Evolutionary conservation across 225 moss, liverwort and hornwort genomes (phyloP).

Genomic region (Sphagnum contortum): DNA sequence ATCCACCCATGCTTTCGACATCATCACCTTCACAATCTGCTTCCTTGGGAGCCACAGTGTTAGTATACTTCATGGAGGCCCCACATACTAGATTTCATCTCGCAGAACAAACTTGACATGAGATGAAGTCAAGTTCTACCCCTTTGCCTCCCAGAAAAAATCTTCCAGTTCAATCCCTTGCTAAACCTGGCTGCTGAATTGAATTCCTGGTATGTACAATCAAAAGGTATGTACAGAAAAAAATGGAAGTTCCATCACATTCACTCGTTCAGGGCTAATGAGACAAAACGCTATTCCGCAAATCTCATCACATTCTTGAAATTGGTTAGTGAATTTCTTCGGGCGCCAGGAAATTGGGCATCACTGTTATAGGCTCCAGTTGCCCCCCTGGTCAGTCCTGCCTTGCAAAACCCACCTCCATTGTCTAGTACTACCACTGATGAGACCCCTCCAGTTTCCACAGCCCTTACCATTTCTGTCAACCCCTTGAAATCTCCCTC

Average conservation of each 20-base stretch:
- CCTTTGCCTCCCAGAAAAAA: slow-evolving; percentile 23
- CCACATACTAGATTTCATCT: slow-evolving; percentile 92
- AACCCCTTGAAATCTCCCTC: too few relatives aligned
- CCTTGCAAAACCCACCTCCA: slow-evolving; percentile 89
- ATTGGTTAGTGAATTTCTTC: slow-evolving; percentile 72
- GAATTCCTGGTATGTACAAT: slow-evolving; percentile 41
- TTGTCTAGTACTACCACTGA: slow-evolving; percentile 91
- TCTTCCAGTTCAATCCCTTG: too few relatives aligned
- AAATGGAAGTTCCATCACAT: slow-evolving; percentile 78
- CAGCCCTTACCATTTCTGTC: slow-evolving; percentile 28
- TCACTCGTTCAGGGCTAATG: slow-evolving; percentile 68
- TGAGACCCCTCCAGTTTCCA: slow-evolving; percentile 27
- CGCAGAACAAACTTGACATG: slow-evolving; percentile 77
- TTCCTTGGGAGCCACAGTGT: slow-evolving; percentile 26
- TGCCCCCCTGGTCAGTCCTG: slow-evolving; percentile 62
- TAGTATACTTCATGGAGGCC: slow-evolving; percentile 68
- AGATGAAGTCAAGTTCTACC: slow-evolving; percentile 52
- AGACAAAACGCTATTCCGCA: slow-evolving; percentile 73
- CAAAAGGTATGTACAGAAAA: slow-evolving; percentile 72
- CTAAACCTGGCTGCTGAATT: neutral
- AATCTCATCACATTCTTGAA: slow-evolving; percentile 71
- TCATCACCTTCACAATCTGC: slow-evolving; percentile 37
- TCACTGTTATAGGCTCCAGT: slow-evolving; percentile 45
- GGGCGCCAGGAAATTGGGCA: slow-evolving; percentile 75
- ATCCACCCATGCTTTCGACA: slow-evolving; percentile 19